Evolutionary conservation across 495 filamentous ascomycete species (phyloP).

Genomic region (Trichocladium uniseriatum): DNA sequence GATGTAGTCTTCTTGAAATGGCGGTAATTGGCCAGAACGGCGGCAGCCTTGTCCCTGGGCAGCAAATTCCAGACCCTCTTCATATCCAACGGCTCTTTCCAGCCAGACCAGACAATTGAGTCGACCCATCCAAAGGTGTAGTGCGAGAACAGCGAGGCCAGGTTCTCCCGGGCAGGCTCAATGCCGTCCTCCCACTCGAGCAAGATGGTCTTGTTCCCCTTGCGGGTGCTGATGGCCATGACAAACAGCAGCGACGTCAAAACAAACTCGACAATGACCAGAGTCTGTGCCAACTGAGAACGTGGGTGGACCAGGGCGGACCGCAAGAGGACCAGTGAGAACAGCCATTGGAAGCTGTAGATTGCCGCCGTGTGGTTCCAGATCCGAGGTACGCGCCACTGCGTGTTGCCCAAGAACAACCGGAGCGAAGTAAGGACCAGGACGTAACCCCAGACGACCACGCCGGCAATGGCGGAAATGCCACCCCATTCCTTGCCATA

Average conservation of each 20-base stretch:
- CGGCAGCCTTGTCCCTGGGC: slow-evolving; percentile 76
- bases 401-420: slow-evolving; percentile 58
- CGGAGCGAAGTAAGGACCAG: slow-evolving; percentile 64
- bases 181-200: slow-evolving; percentile 80
- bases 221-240: slow-evolving; percentile 71
- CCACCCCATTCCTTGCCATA: slow-evolving; percentile 22
- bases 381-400: slow-evolving; percentile 58
- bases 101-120: slow-evolving; percentile 82
- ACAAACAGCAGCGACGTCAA: slow-evolving; percentile 63
- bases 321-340: slow-evolving; percentile 67
- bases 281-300: slow-evolving; percentile 47
- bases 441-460: slow-evolving; percentile 74
- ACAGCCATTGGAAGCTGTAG: slow-evolving; percentile 79
- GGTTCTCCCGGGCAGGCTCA: slow-evolving; percentile 73
- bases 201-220: slow-evolving; percentile 82
- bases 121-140: slow-evolving; percentile 90
- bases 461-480: slow-evolving; percentile 53
- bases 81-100: slow-evolving; percentile 72
- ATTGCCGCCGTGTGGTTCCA: slow-evolving; percentile 91
- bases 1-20: slow-evolving; percentile 74
- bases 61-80: slow-evolving; percentile 86
- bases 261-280: slow-evolving; percentile 62
- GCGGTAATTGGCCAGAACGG: slow-evolving; percentile 70
- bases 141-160: slow-evolving; percentile 80
- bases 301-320: slow-evolving; percentile 73